Conservation (phyloP, 768 basidiomycete genomes). For the Mycena filopes region DNA sequence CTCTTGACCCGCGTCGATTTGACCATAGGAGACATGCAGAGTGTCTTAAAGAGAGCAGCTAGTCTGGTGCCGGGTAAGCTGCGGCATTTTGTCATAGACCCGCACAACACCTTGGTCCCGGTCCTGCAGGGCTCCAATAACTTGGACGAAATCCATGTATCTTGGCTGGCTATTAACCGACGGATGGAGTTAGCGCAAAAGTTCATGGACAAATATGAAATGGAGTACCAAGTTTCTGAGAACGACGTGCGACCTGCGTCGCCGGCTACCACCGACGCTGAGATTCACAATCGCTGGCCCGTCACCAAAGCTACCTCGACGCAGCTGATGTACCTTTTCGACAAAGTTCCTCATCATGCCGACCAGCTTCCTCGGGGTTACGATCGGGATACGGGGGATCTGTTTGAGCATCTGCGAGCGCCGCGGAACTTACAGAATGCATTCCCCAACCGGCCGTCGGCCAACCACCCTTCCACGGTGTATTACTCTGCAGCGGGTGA, state of each 20-base stretch:
- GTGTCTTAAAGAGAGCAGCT: neutral
- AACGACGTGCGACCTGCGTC: neutral
- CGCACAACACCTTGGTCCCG: neutral
- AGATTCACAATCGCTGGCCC: neutral
- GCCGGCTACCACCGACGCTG: neutral
- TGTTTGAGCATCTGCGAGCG: too few relatives aligned
- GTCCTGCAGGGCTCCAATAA: neutral
- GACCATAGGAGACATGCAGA: neutral
- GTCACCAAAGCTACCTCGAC: too few relatives aligned
- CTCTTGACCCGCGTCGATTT: neutral
- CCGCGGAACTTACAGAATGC: too few relatives aligned
- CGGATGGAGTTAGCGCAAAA: neutral
- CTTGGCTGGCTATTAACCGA: neutral
- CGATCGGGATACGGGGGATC: too few relatives aligned
- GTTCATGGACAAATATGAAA: neutral
- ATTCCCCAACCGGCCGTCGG: too few relatives aligned
- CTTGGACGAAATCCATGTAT: neutral
- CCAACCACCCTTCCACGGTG: too few relatives aligned
- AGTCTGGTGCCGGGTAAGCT: neutral
- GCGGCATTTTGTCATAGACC: neutral
- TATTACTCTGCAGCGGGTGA: too few relatives aligned
- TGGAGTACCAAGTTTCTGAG: neutral
- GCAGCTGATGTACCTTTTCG: too few relatives aligned
- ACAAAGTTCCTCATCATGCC: too few relatives aligned
- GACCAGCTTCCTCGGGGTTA: too few relatives aligned